Conservation (phyloP, 148 eudicot genomes). For the Tetragonia tetragonoides region DNA sequence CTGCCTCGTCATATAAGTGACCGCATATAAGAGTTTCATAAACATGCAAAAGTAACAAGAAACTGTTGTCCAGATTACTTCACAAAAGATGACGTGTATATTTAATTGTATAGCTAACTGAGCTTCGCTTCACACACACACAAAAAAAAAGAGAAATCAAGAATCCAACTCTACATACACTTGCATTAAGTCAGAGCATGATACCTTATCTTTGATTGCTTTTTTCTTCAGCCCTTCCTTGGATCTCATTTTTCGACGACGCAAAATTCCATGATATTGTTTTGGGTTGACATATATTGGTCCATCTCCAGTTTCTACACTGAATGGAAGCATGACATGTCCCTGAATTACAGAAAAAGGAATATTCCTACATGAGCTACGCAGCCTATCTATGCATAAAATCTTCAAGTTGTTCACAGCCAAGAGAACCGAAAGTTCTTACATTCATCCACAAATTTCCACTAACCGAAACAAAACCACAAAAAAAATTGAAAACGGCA, state of each 20-base stretch:
- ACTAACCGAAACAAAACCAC: background rate
- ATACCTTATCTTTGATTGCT: conserved; percentile 36
- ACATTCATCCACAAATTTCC: background rate
- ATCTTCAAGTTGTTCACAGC: background rate
- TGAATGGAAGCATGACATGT: conserved; percentile 59
- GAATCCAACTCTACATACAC: background rate
- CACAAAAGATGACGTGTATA: background rate
- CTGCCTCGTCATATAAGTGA: background rate
- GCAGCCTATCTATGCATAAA: background rate
- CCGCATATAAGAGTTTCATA: background rate
- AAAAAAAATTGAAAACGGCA: background rate
- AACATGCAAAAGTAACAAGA: background rate
- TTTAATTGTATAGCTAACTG: background rate
- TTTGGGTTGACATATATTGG: conserved; percentile 70
- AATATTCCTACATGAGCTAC: background rate
- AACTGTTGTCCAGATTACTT: background rate
- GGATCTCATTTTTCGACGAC: conserved; percentile 67
- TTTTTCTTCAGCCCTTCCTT: conserved; percentile 33
- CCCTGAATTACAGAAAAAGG: conserved; percentile 38
- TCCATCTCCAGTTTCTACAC: conserved; percentile 57
- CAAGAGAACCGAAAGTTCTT: background rate
- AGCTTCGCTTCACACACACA: background rate
- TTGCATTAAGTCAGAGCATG: background rate
- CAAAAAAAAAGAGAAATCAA: background rate
- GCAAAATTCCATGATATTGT: conserved; percentile 75